These are phyloP conservation scores for Penicillium sp. DNA, from an alignment of 2,329 filamentous ascomycete genomes.

Conservation along the genomic window DNA sequence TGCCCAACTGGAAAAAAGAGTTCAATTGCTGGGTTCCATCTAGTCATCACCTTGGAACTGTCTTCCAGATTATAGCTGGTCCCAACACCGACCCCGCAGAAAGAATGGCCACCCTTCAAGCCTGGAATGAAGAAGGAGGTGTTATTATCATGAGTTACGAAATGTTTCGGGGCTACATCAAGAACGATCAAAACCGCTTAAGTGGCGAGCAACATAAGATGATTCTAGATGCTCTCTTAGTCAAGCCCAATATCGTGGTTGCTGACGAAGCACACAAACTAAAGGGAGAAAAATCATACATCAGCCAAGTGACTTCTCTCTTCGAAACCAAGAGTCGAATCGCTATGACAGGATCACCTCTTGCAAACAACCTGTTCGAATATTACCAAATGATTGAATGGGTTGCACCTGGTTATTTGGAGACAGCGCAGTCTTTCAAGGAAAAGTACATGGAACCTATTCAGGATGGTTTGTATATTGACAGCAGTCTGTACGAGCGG, in stretches of 20 bases:
- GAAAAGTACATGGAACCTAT: constrained; percentile 73
- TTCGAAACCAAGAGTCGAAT: constrained; percentile 72
- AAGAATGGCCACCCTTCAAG: constrained; percentile 50
- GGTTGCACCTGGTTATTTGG: constrained; percentile 78
- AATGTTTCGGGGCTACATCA: constrained; percentile 58
- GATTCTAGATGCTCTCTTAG: constrained; percentile 53
- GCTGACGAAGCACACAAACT: constrained; percentile 83
- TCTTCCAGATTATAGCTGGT: constrained; percentile 34
- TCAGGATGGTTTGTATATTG: constrained; percentile 65
- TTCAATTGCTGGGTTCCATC: constrained; percentile 67
- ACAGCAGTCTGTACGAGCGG: constrained; percentile 60
- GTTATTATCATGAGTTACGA: constrained; percentile 75
- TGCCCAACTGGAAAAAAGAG: constrained; percentile 84
- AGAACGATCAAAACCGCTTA: constrained; percentile 27
- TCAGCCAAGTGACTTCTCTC: constrained; percentile 55
- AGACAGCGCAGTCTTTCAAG: constrained; percentile 66
- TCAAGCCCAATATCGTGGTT: constrained; percentile 70
- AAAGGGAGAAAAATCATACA: constrained; percentile 63
- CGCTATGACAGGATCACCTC: constrained; percentile 81
- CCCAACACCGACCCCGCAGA: constrained; percentile 14
- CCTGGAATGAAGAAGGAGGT: constrained; percentile 68
- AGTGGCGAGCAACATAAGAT: constrained; percentile 39
- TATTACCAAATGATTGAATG: constrained; percentile 88
- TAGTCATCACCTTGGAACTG: constrained; percentile 52
- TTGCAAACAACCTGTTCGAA: constrained; percentile 80